phyloP scores from a whole-genome alignment of 805 yeast genomes.

The Yarrowia alimentaria region DNA sequence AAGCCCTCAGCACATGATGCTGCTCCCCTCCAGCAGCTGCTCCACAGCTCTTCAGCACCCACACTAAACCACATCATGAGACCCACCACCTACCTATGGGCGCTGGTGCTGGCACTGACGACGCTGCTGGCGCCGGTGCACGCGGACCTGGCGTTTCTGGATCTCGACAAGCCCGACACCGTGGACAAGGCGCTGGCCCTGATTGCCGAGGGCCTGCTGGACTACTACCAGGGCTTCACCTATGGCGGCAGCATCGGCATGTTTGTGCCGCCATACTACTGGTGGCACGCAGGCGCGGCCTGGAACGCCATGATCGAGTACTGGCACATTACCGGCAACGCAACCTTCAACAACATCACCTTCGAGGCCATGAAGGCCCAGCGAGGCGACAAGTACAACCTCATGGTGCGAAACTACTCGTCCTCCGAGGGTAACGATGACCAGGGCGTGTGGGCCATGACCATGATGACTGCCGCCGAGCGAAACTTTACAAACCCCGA shows the following conservation, averaged over 20 bases:
- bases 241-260: conserved; percentile 81
- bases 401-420: conserved; percentile 82
- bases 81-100: conserved; percentile 18
- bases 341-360: conserved; percentile 59
- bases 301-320: conserved; percentile 86
- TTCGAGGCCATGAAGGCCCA: conserved; percentile 68
- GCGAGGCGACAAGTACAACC: conserved; percentile 70
- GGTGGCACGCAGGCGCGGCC: conserved; percentile 99
- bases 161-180: conserved; percentile 43
- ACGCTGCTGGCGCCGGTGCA: conserved; percentile 21
- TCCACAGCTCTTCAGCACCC: no score
- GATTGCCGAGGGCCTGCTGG: conserved; percentile 60
- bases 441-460: conserved; percentile 95
- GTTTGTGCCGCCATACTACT: conserved; percentile 87
- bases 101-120: conserved; percentile 16
- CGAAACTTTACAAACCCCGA: conserved; percentile 75
- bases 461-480: conserved; percentile 91
- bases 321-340: conserved; percentile 66
- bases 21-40: no score
- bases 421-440: conserved; percentile 97
- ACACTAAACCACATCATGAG: conserved; percentile 8
- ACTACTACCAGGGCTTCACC: conserved; percentile 62
- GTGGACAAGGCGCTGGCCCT: conserved; percentile 53
- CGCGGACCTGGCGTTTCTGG: conserved; percentile 33
- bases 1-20: no score